Evolutionary conservation across 1,139 yeast species (phyloP), one percentile per base, ranked within the genome.

Genomic region (Kodamaea arcana): DNA sequence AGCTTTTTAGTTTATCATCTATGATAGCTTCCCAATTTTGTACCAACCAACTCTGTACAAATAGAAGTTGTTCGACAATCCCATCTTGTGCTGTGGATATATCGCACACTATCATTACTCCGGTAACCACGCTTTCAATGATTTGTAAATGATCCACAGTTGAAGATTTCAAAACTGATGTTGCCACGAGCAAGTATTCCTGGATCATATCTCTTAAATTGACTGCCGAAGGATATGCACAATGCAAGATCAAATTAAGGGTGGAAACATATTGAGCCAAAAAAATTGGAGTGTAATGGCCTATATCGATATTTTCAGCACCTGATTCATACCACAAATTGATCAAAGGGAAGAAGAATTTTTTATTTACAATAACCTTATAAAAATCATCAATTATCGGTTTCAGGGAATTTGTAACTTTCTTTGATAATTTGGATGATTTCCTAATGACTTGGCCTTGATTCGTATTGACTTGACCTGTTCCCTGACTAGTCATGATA

Each of bases 251-350:
- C 15, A 83, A 51, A 0, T 78, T 68, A 39, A 83, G 50, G 0
- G 86, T 78, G 37, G 76, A 72, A 34, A 83, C 47, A 50, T 69
- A 81, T 50, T 82, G 90, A 0, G 78, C 71, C 22, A 68, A 62
- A 26, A 82, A 57, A 1, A 81, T 48, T 1, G 78, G 65, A 0
- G 83, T 73, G 48, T 77, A 78, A 27, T 65, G 68, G 0, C 84
- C 84, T 32, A 75, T 63, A 33, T 67, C 62, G 21, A 74, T 65
- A 1, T 65, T 65, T 3, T 29, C 16, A 5, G 33, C 41, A 1
- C 61, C 63, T 4, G 62, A 51, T 29, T 69, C 69, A 43, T 75
- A 68, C 82, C 83, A 79, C 2, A 75, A 62, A 14, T 69, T 66
- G 0, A 73, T 51, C 35, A 83, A 60, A 1, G 88, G 83, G 45